A percentile compares a stretch with the other conserved stretches of the same genome.
These are phyloP conservation scores for Cytospora leucostoma DNA, from an alignment of 2,329 filamentous ascomycete genomes.

Conservation along the genomic window DNA sequence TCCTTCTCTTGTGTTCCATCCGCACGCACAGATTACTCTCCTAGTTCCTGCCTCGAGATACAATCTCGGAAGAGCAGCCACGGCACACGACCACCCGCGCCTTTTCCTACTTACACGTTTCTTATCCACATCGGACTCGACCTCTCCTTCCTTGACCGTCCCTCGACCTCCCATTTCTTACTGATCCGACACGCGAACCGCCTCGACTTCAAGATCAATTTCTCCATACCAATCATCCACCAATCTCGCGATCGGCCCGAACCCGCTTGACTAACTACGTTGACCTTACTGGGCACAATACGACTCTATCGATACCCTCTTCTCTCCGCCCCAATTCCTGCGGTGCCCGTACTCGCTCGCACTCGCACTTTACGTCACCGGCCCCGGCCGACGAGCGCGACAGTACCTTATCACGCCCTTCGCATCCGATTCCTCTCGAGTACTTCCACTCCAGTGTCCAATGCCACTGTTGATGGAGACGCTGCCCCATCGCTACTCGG, in stretches of 20 bases:
- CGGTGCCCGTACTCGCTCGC: conserved; percentile 12
- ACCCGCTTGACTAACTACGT: conserved; percentile 11
- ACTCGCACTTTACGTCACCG: conserved; percentile 23
- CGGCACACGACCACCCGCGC: conserved; percentile 23
- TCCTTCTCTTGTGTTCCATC: conserved; percentile 18
- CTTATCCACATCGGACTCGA: conserved; percentile 2
- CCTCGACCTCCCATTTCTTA: conserved; percentile 2
- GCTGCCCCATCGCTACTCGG: conserved; percentile 4
- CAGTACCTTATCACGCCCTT: conserved; percentile 10
- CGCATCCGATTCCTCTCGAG: conserved; percentile 17
- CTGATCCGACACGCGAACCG: not conserved
- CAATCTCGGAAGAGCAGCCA: conserved; percentile 7
- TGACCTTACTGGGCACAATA: conserved; percentile 10
- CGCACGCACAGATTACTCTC: conserved; percentile 4
- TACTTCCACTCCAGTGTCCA: conserved; percentile 8
- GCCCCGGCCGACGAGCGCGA: conserved; percentile 21
- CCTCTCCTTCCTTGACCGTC: not conserved
- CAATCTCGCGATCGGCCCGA: conserved; percentile 16
- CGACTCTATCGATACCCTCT: conserved; percentile 15
- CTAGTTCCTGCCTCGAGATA: conserved; percentile 17
- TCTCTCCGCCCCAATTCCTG: conserved; percentile 1
- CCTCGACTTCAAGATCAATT: conserved; percentile 9
- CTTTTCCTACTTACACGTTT: conserved; percentile 6
- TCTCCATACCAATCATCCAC: conserved; percentile 12
- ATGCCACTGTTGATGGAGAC: conserved; percentile 20